Evolutionary conservation across 2,329 filamentous ascomycete genomes (phyloP), one percentile per base, ranked within the genome.

Genomic region (Cytospora mali): DNA sequence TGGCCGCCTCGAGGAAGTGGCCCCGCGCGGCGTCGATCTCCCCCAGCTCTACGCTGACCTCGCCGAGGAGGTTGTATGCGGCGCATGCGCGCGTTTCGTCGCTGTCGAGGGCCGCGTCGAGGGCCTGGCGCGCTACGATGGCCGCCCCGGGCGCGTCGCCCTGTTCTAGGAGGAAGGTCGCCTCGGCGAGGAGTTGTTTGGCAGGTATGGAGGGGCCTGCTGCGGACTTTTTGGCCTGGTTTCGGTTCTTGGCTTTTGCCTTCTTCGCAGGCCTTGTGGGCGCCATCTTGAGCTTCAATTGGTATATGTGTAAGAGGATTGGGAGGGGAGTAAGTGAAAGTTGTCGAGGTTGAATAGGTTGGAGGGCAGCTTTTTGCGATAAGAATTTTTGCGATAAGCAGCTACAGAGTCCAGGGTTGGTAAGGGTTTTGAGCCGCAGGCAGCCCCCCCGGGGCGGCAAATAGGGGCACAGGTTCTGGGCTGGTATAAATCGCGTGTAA

Each of bases 1-100:
- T 79, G 42, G 90, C 89, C 0, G 95, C 92, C 52, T 84, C 81
- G 64, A 87, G 75, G 71, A 97, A 96, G 71, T 86, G 88, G 53
- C 81, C 77, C 64, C 89, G 83, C 49, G 94, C 94, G 18, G 84
- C 79, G 58, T 94, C 89, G 59, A 91, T 82, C 51, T 97, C 91
- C 66, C 95, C 93, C 3, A 91, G 77, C 72, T 97, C 92, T 62
- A 97, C 83, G 69, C 87, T 83, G 71, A 96, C 92, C 70, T 96
- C 91, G 60, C 90, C 93, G 25, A 95, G 82, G 35, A 96, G 79
- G 68, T 89, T 91, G 55, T 93, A 78, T 1, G 90, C 89, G 13
- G 88, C 75, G 53, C 72, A 62, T 10, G 59, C 55, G 21, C 73
- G 82, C 18, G 92, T 80, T 52, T 84, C 82, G 67, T 81, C 80